phyloP scores from a whole-genome alignment of 495 filamentous ascomycete species.

The Penicillium turbatum region DNA sequence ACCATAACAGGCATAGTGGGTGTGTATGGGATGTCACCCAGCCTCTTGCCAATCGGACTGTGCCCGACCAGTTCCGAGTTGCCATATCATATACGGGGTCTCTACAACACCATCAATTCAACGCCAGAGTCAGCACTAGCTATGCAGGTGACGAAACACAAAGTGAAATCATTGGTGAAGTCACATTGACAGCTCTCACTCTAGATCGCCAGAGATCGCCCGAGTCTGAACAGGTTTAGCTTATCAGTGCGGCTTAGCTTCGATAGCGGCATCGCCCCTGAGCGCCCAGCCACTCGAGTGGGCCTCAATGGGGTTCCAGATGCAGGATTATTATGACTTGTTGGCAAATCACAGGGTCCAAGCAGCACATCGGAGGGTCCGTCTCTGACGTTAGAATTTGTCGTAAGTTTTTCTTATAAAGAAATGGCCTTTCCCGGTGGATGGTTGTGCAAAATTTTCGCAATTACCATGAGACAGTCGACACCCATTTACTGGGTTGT shows the following conservation, averaged over 20 bases:
- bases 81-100: neutral
- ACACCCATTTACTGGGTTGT: slow-evolving; percentile 14
- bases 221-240: neutral
- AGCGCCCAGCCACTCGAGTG: neutral
- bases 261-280: neutral
- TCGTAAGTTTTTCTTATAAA: neutral
- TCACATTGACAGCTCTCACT: neutral
- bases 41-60: neutral
- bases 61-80: neutral
- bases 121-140: neutral
- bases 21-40: neutral
- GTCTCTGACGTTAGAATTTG: neutral
- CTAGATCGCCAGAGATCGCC: neutral
- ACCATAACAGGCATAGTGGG: neutral
- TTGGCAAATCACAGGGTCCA: neutral
- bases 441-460: neutral
- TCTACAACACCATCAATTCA: neutral
- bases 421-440: neutral
- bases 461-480: slow-evolving; percentile 15
- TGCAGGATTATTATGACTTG: neutral
- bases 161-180: neutral
- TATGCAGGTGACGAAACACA: neutral
- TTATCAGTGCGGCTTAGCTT: slow-evolving; percentile 3
- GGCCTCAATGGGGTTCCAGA: neutral
- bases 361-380: neutral